Evolutionary conservation across 2,329 filamentous ascomycete species (phyloP), one percentile per base, ranked within the genome.

Genomic region (Arachnomyces sp.): DNA sequence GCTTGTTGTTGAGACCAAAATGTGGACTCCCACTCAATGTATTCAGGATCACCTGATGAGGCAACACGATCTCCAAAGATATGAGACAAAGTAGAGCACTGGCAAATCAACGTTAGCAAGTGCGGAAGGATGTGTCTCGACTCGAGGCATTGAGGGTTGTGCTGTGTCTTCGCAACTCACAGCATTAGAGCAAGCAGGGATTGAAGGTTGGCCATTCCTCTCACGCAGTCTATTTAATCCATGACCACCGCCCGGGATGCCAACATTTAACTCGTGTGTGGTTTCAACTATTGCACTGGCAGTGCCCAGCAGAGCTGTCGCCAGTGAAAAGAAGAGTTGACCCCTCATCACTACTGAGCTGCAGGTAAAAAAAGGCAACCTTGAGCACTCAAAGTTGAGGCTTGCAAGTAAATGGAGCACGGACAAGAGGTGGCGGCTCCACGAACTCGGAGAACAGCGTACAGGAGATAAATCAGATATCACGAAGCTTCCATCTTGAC

Each of bases 1-100:
- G 46, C 54, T 47, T 66, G 62, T 44, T 66, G 61, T 13, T 52
- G 46, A 2, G 61, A 60, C 61, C 62, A 65, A 42, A 60, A 64
- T 16, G 38, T 35, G 2, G 28, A 34, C 3, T 43, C 46, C 38
- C 44, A 50, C 18, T 28, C 18, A 17, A 42, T 32, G 29, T 51
- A 54, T 16, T 25, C 34, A 7, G 33, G 4, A 6, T 37, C 34
- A 25, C 37, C 33, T 9, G 42, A 40, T 15, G 35, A 31, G 14
- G 50, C 31, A 15, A 50, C 45, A 15, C 45, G 37, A 16, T 28
- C 41, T 9, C 45, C 44, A 30, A 39, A 51, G 6, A 44, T 36
- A 29, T 2, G 11, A 13, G 17, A 46, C 12, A 50, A 18, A 15
- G 44, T 36, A 30, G 34, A 32, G 17, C 50, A 50, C 42, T 44